Conservation (phyloP, 2,329 filamentous ascomycete genomes). For the Bertia moriformis region DNA sequence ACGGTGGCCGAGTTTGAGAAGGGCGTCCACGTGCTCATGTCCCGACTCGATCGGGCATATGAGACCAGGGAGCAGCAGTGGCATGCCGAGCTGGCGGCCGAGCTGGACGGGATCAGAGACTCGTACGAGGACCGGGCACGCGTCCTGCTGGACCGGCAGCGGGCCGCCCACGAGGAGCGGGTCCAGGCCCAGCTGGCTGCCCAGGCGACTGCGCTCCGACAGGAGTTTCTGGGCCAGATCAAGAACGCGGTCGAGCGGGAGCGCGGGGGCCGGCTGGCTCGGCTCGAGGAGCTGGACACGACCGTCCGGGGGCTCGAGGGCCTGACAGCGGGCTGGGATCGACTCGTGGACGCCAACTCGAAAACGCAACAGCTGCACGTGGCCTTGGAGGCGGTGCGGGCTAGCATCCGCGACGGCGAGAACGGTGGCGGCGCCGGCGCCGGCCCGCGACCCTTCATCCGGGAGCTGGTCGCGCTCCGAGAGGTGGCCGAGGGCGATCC, state of each 20-base stretch:
- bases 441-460: slow-evolving; percentile 71
- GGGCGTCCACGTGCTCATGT: slow-evolving; percentile 74
- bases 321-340: slow-evolving; percentile 78
- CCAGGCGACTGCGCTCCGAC: slow-evolving; percentile 79
- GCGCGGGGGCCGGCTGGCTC: slow-evolving; percentile 72
- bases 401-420: slow-evolving; percentile 61
- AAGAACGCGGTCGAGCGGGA: slow-evolving; percentile 74
- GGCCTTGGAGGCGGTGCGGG: slow-evolving; percentile 81
- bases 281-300: slow-evolving; percentile 64
- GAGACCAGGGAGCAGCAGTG: slow-evolving; percentile 66
- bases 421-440: no score
- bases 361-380: slow-evolving; percentile 93
- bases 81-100: slow-evolving; percentile 73
- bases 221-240: slow-evolving; percentile 66
- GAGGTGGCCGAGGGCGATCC: slow-evolving; percentile 74
- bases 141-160: slow-evolving; percentile 64
- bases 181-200: slow-evolving; percentile 74
- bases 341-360: slow-evolving; percentile 77
- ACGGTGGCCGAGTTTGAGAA: slow-evolving; percentile 67
- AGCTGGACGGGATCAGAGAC: slow-evolving; percentile 65
- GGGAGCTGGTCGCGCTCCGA: slow-evolving; percentile 85
- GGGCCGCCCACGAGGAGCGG: slow-evolving; percentile 68
- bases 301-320: slow-evolving; percentile 74
- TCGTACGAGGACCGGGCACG: slow-evolving; percentile 69
- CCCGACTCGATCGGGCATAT: slow-evolving; percentile 72